Evolutionary conservation across 208 protist genomes (phyloP).

Genomic region (Lotmaria passim): DNA sequence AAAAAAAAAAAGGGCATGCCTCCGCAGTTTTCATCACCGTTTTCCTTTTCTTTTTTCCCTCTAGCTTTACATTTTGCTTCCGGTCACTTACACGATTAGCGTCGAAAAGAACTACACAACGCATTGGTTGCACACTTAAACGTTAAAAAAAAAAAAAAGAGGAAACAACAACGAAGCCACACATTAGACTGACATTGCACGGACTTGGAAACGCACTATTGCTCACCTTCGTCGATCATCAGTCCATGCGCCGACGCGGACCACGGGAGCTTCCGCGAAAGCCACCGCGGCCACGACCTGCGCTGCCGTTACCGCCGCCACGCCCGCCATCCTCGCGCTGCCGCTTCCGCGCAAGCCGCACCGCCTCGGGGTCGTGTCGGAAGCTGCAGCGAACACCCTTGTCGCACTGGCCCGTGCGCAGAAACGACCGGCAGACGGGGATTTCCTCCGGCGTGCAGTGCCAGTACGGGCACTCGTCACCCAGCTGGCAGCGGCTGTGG

Average conservation of each 20-base stretch:
- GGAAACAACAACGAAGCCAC: background rate
- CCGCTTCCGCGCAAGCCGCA: slow-evolving; percentile 40
- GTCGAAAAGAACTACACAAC: background rate
- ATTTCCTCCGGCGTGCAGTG: slow-evolving; percentile 75
- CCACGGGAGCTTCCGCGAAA: slow-evolving; percentile 10
- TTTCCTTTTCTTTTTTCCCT: too few relatives aligned
- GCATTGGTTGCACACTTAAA: background rate
- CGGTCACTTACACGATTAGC: background rate
- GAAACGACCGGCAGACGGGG: slow-evolving; percentile 67
- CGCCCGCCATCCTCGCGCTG: slow-evolving; percentile 31
- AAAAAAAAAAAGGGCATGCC: too few relatives aligned
- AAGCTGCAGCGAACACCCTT: slow-evolving; percentile 76
- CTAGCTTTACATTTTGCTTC: background rate
- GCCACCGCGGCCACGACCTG: slow-evolving; percentile 24
- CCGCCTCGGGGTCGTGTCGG: slow-evolving; percentile 64
- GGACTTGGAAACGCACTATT: too few relatives aligned
- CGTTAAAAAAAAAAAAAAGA: background rate
- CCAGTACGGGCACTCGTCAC: slow-evolving; percentile 74
- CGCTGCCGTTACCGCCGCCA: slow-evolving; percentile 3
- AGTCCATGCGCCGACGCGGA: slow-evolving; percentile 8
- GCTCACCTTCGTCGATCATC: background rate
- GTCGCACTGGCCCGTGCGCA: slow-evolving; percentile 56
- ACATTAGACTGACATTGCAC: background rate
- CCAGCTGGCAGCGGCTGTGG: slow-evolving; percentile 47
- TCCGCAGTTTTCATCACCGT: too few relatives aligned